Conservation (phyloP, 306 rosid species). For the Prosopis cineraria region DNA sequence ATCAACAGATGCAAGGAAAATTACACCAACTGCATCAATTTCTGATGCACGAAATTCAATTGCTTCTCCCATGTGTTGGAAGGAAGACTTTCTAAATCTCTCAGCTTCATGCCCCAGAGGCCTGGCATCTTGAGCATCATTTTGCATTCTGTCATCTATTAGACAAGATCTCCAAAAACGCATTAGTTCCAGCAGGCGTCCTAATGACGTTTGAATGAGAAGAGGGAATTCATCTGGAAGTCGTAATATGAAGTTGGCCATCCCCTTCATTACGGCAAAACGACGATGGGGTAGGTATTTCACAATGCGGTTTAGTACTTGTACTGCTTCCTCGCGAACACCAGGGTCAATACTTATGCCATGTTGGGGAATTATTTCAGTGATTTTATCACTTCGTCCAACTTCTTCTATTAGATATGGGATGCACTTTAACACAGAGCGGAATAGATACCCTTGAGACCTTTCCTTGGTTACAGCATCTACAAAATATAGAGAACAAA, state of each 20-base stretch:
- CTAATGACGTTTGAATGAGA: constrained; percentile 94
- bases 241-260: constrained; percentile 87
- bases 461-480: constrained; percentile 97
- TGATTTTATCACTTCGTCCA: constrained; percentile 95
- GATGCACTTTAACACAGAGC: constrained; percentile 96
- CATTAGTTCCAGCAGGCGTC: constrained; percentile 96
- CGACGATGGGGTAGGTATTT: constrained; percentile 93
- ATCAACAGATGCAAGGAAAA: constrained; percentile 96
- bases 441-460: constrained; percentile 95
- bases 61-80: constrained; percentile 70
- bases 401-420: constrained; percentile 97
- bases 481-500: constrained; percentile 45
- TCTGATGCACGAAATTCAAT: constrained; percentile 92
- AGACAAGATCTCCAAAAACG: constrained; percentile 98
- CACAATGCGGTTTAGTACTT: constrained; percentile 90
- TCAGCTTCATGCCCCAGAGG: constrained; percentile 58
- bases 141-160: constrained; percentile 77
- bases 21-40: constrained; percentile 96
- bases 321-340: constrained; percentile 99
- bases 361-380: constrained; percentile 99
- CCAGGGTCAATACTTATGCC: constrained; percentile 99
- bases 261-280: constrained; percentile 96
- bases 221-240: constrained; percentile 99
- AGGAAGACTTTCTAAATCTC: constrained; percentile 73
- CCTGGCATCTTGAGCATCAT: constrained; percentile 55